Evolutionary conservation across 371 early-diverging fungal genomes (phyloP), one percentile per base, ranked within the genome.

Genomic region (Mucor velutinosus): DNA sequence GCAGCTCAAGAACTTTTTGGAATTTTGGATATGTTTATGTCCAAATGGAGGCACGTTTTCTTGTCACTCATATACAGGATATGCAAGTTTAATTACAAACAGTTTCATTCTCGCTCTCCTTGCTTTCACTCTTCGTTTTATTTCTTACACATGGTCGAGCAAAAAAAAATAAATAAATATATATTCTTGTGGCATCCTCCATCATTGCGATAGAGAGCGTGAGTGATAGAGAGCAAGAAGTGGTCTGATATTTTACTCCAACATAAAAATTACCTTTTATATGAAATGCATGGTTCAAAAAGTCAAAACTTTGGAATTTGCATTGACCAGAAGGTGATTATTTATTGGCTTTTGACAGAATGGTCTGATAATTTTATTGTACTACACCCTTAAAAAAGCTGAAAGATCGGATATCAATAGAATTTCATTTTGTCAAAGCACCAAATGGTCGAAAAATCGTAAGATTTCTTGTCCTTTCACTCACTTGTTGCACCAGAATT

Each of bases 381-480:
- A 53, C 53, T 53, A 53, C 53, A 53, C 53, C 53, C 53, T 53
- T 53, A 53, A 53, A 53, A 27, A 53, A 53, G 47, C 41, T 47
- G 47, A 21, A 21, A 47, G 47, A 47, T 21, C 27, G 23, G 53
- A 53, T 53, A 53, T 53, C 53, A 25, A 47, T 47, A 47, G 47
- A 21, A 47, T 21, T 21, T 41, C 41, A 41, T 41, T 41, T 41
- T 41, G 41, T 41, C 21, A 47, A 47, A 47, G n/a, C 21, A 21
- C 11, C 47, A 47, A 21, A 10, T 47, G 47, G n/a, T 47, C 19
- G 47, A 53, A 53, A 53, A 53, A 12, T 53, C 53, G 53, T 53
- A 53, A 53, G 53, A 27, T 53, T 53, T 53, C 23, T 53, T 27
- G 10, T 3, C 27, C 25, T 25, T 25, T 19, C 11, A 47, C 23